Evolutionary conservation across 2,329 filamentous ascomycete species (phyloP).

Genomic region (Leptographium wingfieldii): DNA sequence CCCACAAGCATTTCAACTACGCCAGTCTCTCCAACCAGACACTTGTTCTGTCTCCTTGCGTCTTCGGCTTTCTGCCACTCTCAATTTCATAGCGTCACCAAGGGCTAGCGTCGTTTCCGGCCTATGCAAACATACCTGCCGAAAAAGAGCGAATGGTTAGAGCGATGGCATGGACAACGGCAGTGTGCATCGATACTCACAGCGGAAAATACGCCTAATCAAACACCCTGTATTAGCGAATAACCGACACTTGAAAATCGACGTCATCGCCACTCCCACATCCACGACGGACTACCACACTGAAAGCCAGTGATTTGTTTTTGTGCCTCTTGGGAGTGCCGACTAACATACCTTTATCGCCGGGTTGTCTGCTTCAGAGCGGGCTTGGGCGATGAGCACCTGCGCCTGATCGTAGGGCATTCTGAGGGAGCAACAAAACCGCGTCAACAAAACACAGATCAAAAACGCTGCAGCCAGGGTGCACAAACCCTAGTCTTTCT

Average conservation of each 20-base stretch:
- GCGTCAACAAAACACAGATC: not conserved
- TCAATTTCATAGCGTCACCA: not conserved
- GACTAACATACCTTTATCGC: constrained; percentile 36
- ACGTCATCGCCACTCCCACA: not conserved
- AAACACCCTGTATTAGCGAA: not conserved
- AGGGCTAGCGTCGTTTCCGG: constrained; percentile 32
- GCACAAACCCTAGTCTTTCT: constrained; percentile 29
- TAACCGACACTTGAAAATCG: not conserved
- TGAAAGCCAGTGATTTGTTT: too few relatives aligned
- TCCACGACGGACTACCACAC: too few relatives aligned
- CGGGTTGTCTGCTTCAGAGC: constrained; percentile 38
- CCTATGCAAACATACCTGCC: constrained; percentile 50
- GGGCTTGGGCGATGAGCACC: constrained; percentile 42
- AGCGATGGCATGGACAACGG: not conserved
- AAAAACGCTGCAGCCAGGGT: too few relatives aligned
- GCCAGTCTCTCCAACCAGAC: not conserved
- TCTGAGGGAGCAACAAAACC: constrained; percentile 20
- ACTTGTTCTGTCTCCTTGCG: not conserved
- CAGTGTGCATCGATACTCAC: constrained; percentile 23
- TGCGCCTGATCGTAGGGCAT: constrained; percentile 47
- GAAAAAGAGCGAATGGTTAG: not conserved
- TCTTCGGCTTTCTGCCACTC: not conserved
- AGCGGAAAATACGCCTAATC: constrained; percentile 47
- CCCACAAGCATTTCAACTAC: not conserved
- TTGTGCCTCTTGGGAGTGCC: not conserved